Base-by-base conservation (phyloP, 2,329 filamentous ascomycete genomes). In the Mycogone perniciosa region DNA sequence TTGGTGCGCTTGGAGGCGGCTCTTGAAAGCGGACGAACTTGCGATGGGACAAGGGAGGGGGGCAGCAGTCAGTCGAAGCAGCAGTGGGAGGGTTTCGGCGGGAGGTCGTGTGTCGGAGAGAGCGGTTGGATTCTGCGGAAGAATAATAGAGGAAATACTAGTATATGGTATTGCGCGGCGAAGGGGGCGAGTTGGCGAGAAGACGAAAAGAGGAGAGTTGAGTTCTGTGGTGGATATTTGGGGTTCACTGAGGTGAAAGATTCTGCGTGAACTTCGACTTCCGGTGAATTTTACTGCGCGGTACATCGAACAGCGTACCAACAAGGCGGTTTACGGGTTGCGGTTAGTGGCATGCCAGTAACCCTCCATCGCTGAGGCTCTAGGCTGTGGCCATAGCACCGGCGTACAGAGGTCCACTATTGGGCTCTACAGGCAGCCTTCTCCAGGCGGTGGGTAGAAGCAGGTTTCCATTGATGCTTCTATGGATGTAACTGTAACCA, bases 51-150 rank as follows among this genome's bases (percentile, higher is more conserved):
- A 33, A 48, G 44, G 44, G 52, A 45, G 44, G 37, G 42, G 31
- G 29, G 7, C 11, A 27, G 13, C 43, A 48, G 34, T 39, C 34
- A 40, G 42, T 30, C 11, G n/a, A 34, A 44, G 29, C n/a, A 33
- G 33, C 42, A 46, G 42, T 45, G 46, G 51, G 45, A 46, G 51
- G 46, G 51, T 31, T 48, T 48, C 51, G 46, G 35, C 11, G 27
- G 13, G 46, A 39, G 51, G 26, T 35, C 37, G 48, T 43, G 43
- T 31, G 48, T 41, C 13, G 26, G 35, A 9, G 43, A 42, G 31
- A 38, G 30, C 31, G 11, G 38, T 9, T 11, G 37, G 37, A 46
- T 35, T 13, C 44, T 46, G n/a, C 13, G 33, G 37, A 37, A 10
- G 7, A 37, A 8, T 34, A 38, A 42, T 46, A 31, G 13, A 31